Base-by-base conservation (phyloP, 305 asterid genomes). In the Lippia alba region DNA sequence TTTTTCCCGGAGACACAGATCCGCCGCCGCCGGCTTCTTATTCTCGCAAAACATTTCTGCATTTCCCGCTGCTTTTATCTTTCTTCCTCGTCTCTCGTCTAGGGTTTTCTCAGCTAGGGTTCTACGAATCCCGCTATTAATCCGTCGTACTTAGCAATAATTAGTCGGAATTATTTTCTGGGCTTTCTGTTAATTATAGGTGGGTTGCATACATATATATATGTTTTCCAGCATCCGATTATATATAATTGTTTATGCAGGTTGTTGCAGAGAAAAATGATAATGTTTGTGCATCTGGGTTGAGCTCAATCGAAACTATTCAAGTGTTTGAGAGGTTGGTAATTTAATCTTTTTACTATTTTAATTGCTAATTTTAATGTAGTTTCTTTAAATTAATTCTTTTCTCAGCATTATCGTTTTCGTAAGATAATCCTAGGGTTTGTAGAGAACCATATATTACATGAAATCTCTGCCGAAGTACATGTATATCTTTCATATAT, bases 391-490 rank as follows among this genome's bases (percentile, higher is more conserved):
- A 0, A 8, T 9, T 50, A 14, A 48, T 62, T 49, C 45, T 49
- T 41, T 71, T 20, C 57, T 4, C 36, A n/a, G n/a, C 19, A 20
- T 70, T 75, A 16, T 57, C 30, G n/a, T 62, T 14, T 24, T 15
- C 15, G 0, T 56, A 40, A 20, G 49, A 80, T 69, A 41, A 78
- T 80, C 56, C 57, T 80, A 82, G 80, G 81, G 83, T 82, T 85
- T 41, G 34, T 1, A 9, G 30, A 24, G 3, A 24, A 24, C 30
- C 11, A 39, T 39, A 39, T 39, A 39, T 39, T 39, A 39, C 45
- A 39, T 39, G 45, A 39, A 39, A 39, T 39, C 10, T 5, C 45
- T 7, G 3, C 30, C 30, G 30, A 24, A 24, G 3, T 24, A 24
- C 30, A 39, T 39, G 45, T 39, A 39, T 9, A 39, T 39, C 0